Evolutionary conservation across 129 eudicot species (phyloP).

Genomic region (Flaveria sonorensis): DNA sequence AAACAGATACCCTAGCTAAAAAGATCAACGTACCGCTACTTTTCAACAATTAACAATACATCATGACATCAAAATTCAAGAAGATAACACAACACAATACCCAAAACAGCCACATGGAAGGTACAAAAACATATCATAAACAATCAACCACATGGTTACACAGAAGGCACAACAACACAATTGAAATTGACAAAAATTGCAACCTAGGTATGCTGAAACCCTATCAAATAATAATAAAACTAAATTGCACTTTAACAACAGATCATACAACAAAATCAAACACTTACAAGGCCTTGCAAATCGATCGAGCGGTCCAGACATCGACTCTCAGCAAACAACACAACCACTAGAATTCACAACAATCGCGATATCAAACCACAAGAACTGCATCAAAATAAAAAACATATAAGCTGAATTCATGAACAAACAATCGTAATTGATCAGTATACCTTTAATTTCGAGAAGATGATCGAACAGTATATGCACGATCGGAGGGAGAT

Average conservation of each 20-base stretch:
- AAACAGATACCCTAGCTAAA: constrained; percentile 13
- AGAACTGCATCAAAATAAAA: constrained; percentile 18
- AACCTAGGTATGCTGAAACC: constrained; percentile 25
- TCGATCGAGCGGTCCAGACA: constrained; percentile 94
- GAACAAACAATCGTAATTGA: constrained; percentile 2
- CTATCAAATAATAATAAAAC: constrained; percentile 10
- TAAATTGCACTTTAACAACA: background rate
- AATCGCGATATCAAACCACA: constrained; percentile 12
- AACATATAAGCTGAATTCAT: constrained; percentile 18
- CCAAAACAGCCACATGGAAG: no score
- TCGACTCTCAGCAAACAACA: constrained; percentile 31
- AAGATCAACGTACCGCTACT: no score
- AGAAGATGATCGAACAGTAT: background rate
- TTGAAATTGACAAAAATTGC: background rate
- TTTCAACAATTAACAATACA: no score
- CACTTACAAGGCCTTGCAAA: constrained; percentile 89
- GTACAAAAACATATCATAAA: background rate
- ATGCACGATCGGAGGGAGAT: background rate
- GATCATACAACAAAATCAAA: background rate
- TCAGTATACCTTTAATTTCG: constrained; percentile 14
- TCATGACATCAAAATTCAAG: background rate
- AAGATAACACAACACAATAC: background rate
- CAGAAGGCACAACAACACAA: background rate
- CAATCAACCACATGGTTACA: background rate
- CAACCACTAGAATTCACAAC: constrained; percentile 4